Conservation (phyloP, 2,329 filamentous ascomycete species). For the Immersiporthe knoxdaviesiana region DNA sequence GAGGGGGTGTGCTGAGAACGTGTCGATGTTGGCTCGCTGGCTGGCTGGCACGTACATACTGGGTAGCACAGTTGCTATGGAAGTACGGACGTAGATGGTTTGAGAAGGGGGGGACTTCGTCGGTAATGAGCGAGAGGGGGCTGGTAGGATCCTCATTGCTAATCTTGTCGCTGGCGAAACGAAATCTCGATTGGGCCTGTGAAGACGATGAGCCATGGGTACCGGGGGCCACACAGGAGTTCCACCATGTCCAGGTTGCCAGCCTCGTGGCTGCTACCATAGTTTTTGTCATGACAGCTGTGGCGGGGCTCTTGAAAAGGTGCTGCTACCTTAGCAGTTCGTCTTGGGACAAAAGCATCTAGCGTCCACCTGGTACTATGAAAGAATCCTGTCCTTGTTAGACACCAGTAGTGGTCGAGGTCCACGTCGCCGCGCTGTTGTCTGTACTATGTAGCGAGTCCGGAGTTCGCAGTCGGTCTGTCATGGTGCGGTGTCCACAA, state of each 20-base stretch:
- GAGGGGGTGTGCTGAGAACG: neutral
- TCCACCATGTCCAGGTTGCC: constrained; percentile 10
- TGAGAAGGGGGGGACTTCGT: neutral
- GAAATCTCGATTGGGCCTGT: constrained; percentile 14
- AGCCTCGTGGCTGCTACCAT: constrained; percentile 10
- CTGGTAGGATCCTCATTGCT: constrained; percentile 10
- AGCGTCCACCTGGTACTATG: neutral
- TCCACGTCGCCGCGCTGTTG: neutral
- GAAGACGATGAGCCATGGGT: constrained; percentile 10
- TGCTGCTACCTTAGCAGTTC: neutral
- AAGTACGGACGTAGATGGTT: neutral
- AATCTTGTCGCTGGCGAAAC: constrained; percentile 23
- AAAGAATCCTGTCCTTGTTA: neutral
- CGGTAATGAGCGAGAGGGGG: constrained; percentile 22
- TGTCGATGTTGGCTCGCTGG: neutral
- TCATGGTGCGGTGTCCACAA: constrained; percentile 8
- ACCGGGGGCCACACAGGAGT: neutral
- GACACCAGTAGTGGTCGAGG: neutral
- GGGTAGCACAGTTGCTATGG: neutral
- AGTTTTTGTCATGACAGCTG: neutral
- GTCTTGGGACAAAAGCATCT: neutral
- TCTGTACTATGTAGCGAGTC: neutral
- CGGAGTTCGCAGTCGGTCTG: neutral
- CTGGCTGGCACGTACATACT: neutral
- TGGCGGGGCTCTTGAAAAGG: neutral